Conservation (phyloP, 2,329 filamentous ascomycete species). For the Neodidymelliopsis sp. region DNA sequence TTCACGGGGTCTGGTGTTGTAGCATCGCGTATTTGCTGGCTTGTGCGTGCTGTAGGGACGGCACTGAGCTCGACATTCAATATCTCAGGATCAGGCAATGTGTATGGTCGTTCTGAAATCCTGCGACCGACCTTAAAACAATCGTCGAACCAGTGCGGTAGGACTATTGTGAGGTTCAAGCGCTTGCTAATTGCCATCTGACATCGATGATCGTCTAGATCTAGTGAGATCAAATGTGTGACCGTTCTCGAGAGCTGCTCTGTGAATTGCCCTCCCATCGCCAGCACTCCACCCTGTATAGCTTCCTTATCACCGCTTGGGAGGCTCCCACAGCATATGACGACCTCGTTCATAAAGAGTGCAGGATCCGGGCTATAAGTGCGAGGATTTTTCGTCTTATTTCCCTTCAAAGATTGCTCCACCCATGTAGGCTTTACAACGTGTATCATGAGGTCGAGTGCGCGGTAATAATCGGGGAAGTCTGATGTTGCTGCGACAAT, state of each 20-base stretch:
- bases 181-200: constrained; percentile 68
- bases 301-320: constrained; percentile 88
- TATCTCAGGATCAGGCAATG: constrained; percentile 85
- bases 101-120: constrained; percentile 87
- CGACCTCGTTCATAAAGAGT: constrained; percentile 86
- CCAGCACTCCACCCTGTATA: constrained; percentile 87
- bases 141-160: constrained; percentile 98
- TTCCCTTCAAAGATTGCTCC: constrained; percentile 70
- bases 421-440: constrained; percentile 88
- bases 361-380: constrained; percentile 90
- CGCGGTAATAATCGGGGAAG: constrained; percentile 83
- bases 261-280: constrained; percentile 84
- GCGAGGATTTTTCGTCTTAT: constrained; percentile 77
- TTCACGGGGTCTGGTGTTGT: constrained; percentile 42
- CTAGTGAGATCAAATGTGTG: constrained; percentile 88
- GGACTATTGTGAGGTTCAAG: constrained; percentile 79
- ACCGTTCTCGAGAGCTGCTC: constrained; percentile 74
- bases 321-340: constrained; percentile 82
- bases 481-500: constrained; percentile 82
- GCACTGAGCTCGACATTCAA: constrained; percentile 53
- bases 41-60: constrained; percentile 58
- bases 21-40: constrained; percentile 44
- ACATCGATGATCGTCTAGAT: constrained; percentile 76
- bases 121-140: constrained; percentile 91
- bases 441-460: constrained; percentile 79